phyloP scores from a whole-genome alignment of 192 early-diverging fungal species.

The Entomortierella parvispora region DNA sequence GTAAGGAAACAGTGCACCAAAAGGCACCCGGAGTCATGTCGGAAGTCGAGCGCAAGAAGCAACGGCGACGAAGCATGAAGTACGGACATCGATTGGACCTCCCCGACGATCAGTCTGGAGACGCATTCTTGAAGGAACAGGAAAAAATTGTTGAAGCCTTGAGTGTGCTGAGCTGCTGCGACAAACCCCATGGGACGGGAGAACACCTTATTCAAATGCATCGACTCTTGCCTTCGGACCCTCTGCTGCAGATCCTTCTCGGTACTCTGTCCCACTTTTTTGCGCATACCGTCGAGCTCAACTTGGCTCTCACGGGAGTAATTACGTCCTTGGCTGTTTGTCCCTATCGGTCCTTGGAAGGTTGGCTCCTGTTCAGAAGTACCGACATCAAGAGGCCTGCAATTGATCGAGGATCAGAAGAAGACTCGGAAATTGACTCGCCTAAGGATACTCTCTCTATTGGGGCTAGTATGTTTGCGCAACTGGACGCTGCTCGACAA shows the following conservation, averaged over 20 bases:
- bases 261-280: slow-evolving; percentile 80
- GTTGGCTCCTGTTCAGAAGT: slow-evolving; percentile 68
- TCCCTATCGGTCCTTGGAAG: slow-evolving; percentile 78
- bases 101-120: slow-evolving; percentile 11
- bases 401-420: slow-evolving; percentile 45
- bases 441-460: not conserved
- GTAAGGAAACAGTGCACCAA: slow-evolving; percentile 24
- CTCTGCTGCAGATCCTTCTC: slow-evolving; percentile 73
- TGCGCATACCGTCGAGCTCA: slow-evolving; percentile 86
- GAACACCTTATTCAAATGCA: slow-evolving; percentile 39
- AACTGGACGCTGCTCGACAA: not conserved
- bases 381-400: slow-evolving; percentile 51
- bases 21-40: slow-evolving; percentile 18
- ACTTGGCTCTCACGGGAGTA: slow-evolving; percentile 93
- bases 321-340: slow-evolving; percentile 83
- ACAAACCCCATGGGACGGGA: not conserved
- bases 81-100: slow-evolving; percentile 57
- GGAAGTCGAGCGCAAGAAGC: slow-evolving; percentile 42
- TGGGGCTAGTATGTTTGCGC: not conserved
- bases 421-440: slow-evolving; percentile 22
- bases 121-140: slow-evolving; percentile 5
- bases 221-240: slow-evolving; percentile 67
- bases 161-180: slow-evolving; percentile 2
- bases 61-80: slow-evolving; percentile 59
- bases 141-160: slow-evolving; percentile 25